A percentile compares a stretch with the other conserved stretches of the same genome.
phyloP scores from a whole-genome alignment of 495 filamentous ascomycete species.

The Aspergillus sclerotiicarbonarius region DNA sequence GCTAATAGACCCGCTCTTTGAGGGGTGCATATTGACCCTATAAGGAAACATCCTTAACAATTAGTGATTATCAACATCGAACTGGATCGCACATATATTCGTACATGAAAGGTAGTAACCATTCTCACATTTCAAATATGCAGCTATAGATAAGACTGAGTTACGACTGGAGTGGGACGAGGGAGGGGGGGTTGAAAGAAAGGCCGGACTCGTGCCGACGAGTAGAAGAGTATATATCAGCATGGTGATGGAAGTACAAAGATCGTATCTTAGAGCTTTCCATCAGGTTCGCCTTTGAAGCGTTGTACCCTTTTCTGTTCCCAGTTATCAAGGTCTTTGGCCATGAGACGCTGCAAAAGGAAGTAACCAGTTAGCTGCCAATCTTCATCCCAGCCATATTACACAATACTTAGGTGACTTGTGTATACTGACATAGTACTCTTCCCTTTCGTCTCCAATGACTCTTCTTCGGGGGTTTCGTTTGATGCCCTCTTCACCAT shows the following conservation, averaged over 20 bases:
- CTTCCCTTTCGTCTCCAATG: conserved; percentile 68
- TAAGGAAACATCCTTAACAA: no score
- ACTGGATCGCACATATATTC: no score
- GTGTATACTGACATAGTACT: conserved; percentile 81
- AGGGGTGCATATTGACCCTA: no score
- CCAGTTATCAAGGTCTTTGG: conserved; percentile 93
- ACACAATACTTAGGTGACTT: neutral
- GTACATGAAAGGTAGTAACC: no score
- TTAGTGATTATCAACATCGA: no score
- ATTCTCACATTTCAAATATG: no score
- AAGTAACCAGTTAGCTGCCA: conserved; percentile 4
- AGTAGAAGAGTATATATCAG: no score
- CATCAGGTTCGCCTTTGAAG: conserved; percentile 85
- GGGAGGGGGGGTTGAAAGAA: no score
- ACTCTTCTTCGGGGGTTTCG: conserved; percentile 45
- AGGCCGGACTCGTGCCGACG: no score
- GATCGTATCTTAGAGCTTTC: conserved; percentile 57
- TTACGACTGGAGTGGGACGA: no score
- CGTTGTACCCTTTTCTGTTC: conserved; percentile 91
- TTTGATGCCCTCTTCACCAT: conserved; percentile 46
- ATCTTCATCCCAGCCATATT: neutral
- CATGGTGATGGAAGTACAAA: neutral
- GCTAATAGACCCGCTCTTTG: no score
- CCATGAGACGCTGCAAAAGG: conserved; percentile 67
- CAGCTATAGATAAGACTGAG: no score